phyloP scores from a whole-genome alignment of 2,329 filamentous ascomycete species.

The Aspergillus sp. region DNA sequence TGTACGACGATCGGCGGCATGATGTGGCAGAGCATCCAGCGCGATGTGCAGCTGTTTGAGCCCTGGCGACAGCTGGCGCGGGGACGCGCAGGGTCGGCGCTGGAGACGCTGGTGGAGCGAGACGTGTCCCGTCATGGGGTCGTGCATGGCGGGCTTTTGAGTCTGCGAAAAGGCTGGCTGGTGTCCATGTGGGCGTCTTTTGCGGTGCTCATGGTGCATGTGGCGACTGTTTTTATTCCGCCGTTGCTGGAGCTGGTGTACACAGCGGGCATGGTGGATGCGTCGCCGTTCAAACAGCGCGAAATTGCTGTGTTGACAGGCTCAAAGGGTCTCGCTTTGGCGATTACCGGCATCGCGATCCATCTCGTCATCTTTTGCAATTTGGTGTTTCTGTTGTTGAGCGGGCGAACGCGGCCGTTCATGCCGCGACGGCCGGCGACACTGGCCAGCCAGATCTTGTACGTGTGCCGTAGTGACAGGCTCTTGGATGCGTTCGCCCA shows the following conservation, averaged over 20 bases:
- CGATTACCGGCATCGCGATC: neutral
- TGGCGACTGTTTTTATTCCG: neutral
- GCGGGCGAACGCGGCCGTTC: neutral
- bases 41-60: neutral
- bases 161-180: neutral
- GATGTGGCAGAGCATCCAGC: neutral
- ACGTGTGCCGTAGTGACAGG: neutral
- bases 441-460: neutral
- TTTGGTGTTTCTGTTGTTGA: neutral
- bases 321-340: neutral
- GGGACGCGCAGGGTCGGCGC: neutral
- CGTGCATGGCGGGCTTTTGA: neutral
- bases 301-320: neutral
- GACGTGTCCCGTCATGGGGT: neutral
- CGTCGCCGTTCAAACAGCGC: neutral
- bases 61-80: neutral
- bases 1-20: neutral
- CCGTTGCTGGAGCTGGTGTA: neutral
- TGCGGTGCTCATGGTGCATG: neutral
- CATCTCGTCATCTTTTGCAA: neutral
- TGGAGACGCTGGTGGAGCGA: neutral
- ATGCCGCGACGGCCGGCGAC: neutral
- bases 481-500: neutral
- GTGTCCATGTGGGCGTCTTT: neutral
- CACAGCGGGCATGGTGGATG: neutral